Base-by-base conservation (phyloP, 2,329 filamentous ascomycete species). In the Fusarium redolens region DNA sequence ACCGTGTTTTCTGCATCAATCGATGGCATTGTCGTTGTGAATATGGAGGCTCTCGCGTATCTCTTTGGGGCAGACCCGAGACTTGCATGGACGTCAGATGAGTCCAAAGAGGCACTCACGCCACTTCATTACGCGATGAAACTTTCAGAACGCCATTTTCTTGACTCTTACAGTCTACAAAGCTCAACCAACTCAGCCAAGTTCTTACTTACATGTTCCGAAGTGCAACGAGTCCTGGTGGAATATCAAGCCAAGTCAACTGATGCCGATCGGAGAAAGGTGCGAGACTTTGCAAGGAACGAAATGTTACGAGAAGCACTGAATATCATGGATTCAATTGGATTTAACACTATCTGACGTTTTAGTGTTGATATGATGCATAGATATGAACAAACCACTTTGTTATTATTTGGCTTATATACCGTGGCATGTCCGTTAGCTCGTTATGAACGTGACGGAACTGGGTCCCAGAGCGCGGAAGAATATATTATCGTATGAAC, bases 71-170 rank as follows among this genome's bases (percentile, higher is more conserved):
- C 25, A 20, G 17, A 51, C 3, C 7, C n/a, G 0, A 33, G 15
- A 9, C 33, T 59, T 11, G 43, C 44, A 9, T 51, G 15, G 33
- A 7, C 14, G 3, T 5, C 25, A 17, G 56, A 59, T 4, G 0
- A 31, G 4, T 31, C 43, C 1, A 0, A 31, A 1, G 2, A 3
- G 1, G 6, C 8, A 1, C 4, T 44, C 1, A 55, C 22, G 1
- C 58, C 58, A 2, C 20, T 61, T 3, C 38, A 61, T 5, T 0
- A 60, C 14, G 37, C 52, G 6, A 18, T 56, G 13, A 18, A 9
- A 7, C 35, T 17, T 37, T 15, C 7, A 28, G 28, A 28, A 28
- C 6, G 5, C 25, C 25, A 28, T 28, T 6, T 2, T 5, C 28
- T 6, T 28, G 6, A 6, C 28, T 28, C 28, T 6, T 28, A 28